Conservation (phyloP, 352 stramenopile genomes). For the Pythium plurisporium region DNA sequence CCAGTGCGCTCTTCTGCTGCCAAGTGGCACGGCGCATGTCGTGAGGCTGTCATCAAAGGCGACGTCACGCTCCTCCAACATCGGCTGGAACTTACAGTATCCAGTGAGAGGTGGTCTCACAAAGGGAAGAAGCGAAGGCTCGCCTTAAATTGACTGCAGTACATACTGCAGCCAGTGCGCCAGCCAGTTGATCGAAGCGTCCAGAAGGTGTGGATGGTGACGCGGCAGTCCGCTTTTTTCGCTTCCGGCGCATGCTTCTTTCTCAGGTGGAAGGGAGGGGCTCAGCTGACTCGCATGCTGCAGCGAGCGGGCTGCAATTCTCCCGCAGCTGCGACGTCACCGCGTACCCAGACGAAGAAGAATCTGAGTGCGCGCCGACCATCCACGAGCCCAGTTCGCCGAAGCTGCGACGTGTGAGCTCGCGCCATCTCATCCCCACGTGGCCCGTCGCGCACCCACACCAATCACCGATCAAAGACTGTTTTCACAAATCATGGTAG, state of each 20-base stretch:
- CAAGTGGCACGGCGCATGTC: neutral
- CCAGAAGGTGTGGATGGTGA: no score
- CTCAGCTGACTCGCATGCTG: no score
- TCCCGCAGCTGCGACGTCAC: conserved; percentile 7
- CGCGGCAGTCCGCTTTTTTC: no score
- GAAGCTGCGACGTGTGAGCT: conserved; percentile 7
- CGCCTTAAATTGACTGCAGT: no score
- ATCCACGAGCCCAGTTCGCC: neutral
- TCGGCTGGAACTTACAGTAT: neutral
- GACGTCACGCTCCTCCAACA: neutral
- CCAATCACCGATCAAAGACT: conserved; percentile 10
- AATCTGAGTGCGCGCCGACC: conserved; percentile 19
- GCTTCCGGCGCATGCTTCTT: no score
- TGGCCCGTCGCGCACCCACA: conserved; percentile 4
- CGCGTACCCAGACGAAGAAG: conserved; percentile 11
- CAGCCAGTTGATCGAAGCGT: no score
- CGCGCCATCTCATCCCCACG: neutral
- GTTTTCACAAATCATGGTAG: conserved; percentile 7
- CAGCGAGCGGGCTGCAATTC: neutral
- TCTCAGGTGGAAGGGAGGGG: no score
- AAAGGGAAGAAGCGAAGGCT: no score
- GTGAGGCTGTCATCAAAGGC: neutral
- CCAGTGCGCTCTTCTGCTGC: neutral
- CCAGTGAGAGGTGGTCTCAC: neutral
- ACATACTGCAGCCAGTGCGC: no score